These are phyloP conservation scores for Crataegus laevigata DNA, from an alignment of 306 rosid species.

Conservation along the genomic window DNA sequence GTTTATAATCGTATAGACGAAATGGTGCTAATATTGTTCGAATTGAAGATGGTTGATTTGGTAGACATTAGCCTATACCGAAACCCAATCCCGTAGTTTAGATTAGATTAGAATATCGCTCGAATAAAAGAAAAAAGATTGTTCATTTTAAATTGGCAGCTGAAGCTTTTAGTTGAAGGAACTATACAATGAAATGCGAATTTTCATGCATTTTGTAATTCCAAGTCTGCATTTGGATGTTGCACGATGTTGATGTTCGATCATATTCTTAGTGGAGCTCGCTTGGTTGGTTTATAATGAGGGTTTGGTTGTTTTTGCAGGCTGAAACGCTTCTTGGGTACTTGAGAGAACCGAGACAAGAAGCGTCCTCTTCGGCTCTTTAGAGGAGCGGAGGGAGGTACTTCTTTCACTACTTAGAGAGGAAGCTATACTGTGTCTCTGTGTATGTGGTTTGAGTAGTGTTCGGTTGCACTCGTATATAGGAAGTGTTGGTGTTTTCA, in stretches of 20 bases:
- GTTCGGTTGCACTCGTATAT: not conserved
- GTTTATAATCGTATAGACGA: not conserved
- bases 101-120: too few species aligned
- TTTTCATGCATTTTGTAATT: not conserved
- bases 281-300: not conserved
- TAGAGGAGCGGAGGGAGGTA: slow-evolving; percentile 34
- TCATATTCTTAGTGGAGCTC: not conserved
- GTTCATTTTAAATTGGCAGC: not conserved
- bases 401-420: slow-evolving; percentile 40
- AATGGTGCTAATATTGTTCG: not conserved
- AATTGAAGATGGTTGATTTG: not conserved
- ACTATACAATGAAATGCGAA: not conserved
- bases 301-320: slow-evolving; percentile 43
- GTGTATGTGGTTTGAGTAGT: not conserved
- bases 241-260: not conserved
- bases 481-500: slow-evolving; percentile 32
- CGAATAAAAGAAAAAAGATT: not conserved
- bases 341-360: slow-evolving; percentile 93
- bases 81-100: too few species aligned
- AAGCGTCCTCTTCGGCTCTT: slow-evolving; percentile 65
- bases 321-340: slow-evolving; percentile 91
- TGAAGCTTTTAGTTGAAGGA: not conserved
- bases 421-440: slow-evolving; percentile 28
- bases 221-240: not conserved
- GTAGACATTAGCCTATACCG: too few species aligned